A percentile compares a stretch with the other conserved stretches of the same genome.
phyloP scores from a whole-genome alignment of 345 rosid genomes.

The Acer saccharum region DNA sequence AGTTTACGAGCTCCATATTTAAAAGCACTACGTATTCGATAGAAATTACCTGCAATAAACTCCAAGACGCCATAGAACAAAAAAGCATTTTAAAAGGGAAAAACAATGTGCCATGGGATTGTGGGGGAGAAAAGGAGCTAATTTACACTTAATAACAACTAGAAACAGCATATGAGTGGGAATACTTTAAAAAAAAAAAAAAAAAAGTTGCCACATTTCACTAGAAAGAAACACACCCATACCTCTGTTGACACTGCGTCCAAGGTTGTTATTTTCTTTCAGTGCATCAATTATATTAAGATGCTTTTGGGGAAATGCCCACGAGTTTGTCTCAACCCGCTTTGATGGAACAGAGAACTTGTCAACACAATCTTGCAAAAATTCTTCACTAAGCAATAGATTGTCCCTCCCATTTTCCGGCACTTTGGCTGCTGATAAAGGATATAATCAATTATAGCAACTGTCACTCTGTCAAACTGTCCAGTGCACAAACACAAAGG shows the following conservation, averaged over 20 bases:
- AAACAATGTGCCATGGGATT: not conserved
- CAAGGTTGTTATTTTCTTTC: constrained; percentile 44
- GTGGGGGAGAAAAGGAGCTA: not conserved
- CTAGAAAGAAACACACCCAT: constrained; percentile 12
- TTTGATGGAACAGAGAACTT: constrained; percentile 35
- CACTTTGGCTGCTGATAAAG: constrained; percentile 23
- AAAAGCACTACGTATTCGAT: constrained; percentile 40
- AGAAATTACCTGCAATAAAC: constrained; percentile 28
- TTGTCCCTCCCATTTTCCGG: constrained; percentile 21
- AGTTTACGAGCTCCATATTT: constrained; percentile 41
- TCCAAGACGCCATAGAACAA: not conserved
- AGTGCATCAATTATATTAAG: constrained; percentile 42
- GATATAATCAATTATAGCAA: not conserved
- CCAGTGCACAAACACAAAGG: not conserved
- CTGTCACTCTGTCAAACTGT: constrained; percentile 10
- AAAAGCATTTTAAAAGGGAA: not conserved
- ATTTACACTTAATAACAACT: not conserved
- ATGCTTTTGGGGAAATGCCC: constrained; percentile 39
- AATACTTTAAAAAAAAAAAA: not conserved
- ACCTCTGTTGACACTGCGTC: constrained; percentile 46
- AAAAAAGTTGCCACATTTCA: not conserved
- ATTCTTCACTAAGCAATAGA: constrained; percentile 34
- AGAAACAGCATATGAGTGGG: not conserved
- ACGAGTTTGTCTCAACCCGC: constrained; percentile 22
- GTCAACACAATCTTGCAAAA: constrained; percentile 31